phyloP scores from a whole-genome alignment of 2,329 filamentous ascomycete species.

The Fusarium sp. region DNA sequence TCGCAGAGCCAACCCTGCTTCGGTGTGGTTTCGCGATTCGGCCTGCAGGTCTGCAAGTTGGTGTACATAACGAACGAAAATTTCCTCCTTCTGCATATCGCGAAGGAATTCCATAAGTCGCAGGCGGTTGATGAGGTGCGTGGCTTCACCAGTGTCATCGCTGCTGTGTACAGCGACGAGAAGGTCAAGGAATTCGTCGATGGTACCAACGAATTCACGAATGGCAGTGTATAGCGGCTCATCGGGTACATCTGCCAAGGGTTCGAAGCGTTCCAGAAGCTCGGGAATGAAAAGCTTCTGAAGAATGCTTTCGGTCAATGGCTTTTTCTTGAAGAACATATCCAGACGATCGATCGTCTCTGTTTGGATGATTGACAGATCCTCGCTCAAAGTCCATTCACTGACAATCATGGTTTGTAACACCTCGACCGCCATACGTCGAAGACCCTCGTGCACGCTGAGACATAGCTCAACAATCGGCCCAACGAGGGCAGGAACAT shows the following conservation, averaged over 20 bases:
- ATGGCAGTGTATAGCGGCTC: constrained; percentile 82
- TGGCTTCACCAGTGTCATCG: constrained; percentile 77
- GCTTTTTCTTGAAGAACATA: constrained; percentile 87
- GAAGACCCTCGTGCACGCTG: constrained; percentile 91
- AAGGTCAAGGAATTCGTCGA: constrained; percentile 91
- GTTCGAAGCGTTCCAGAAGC: constrained; percentile 82
- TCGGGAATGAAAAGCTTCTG: constrained; percentile 94
- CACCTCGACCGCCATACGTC: constrained; percentile 90
- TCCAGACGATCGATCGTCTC: constrained; percentile 97
- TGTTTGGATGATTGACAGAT: constrained; percentile 89
- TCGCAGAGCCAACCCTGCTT: constrained; percentile 88
- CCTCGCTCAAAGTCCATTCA: constrained; percentile 96
- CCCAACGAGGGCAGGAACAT: constrained; percentile 90
- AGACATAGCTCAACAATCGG: constrained; percentile 94
- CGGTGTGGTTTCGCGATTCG: constrained; percentile 80
- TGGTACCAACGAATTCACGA: constrained; percentile 81
- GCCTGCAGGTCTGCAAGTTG: constrained; percentile 85
- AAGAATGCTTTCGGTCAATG: constrained; percentile 85
- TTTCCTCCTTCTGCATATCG: constrained; percentile 97
- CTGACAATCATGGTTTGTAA: constrained; percentile 98
- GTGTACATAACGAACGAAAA: constrained; percentile 95
- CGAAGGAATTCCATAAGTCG: constrained; percentile 95
- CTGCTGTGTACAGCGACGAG: constrained; percentile 88
- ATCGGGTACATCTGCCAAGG: constrained; percentile 71
- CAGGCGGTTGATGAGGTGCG: constrained; percentile 86